Conservation (phyloP, 139 green algal species). For the Chlorella sp. region DNA sequence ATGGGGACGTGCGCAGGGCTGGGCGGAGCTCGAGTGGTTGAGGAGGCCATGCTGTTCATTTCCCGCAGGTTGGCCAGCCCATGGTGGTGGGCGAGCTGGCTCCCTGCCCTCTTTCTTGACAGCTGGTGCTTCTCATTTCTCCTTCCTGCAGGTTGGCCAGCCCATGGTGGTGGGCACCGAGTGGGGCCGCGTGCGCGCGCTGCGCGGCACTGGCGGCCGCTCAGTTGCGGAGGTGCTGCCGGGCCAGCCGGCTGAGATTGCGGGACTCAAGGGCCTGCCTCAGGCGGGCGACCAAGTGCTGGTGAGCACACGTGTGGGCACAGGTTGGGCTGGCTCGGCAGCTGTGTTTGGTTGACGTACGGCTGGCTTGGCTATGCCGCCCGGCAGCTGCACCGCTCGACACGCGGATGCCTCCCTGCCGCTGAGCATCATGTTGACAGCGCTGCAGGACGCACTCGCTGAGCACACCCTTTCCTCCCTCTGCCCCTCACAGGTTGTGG, state of each 20-base stretch:
- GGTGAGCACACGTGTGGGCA: conserved; percentile 27
- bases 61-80: too few relatives aligned
- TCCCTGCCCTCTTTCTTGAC: neutral
- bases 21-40: too few relatives aligned
- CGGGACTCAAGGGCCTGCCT: conserved; percentile 78
- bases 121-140: neutral
- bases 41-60: too few relatives aligned
- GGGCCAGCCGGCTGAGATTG: conserved; percentile 68
- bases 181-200: conserved; percentile 68
- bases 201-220: conserved; percentile 41
- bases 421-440: too few relatives aligned
- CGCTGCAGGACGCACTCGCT: too few relatives aligned
- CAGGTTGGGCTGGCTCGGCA: neutral
- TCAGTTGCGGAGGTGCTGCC: conserved; percentile 54
- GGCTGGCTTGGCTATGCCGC: too few relatives aligned
- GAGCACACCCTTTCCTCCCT: neutral
- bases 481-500: conserved; percentile 17
- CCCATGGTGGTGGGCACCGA: conserved; percentile 85
- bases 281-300: conserved; percentile 84
- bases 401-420: too few relatives aligned
- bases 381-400: too few relatives aligned
- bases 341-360: too few relatives aligned
- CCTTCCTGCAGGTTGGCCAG: conserved; percentile 11
- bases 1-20: too few relatives aligned
- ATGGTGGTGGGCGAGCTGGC: too few relatives aligned